Evolutionary conservation across 1,284 basidiomycete genomes (phyloP), one percentile per base, ranked within the genome.

Genomic region (Farysia itapuensis): DNA sequence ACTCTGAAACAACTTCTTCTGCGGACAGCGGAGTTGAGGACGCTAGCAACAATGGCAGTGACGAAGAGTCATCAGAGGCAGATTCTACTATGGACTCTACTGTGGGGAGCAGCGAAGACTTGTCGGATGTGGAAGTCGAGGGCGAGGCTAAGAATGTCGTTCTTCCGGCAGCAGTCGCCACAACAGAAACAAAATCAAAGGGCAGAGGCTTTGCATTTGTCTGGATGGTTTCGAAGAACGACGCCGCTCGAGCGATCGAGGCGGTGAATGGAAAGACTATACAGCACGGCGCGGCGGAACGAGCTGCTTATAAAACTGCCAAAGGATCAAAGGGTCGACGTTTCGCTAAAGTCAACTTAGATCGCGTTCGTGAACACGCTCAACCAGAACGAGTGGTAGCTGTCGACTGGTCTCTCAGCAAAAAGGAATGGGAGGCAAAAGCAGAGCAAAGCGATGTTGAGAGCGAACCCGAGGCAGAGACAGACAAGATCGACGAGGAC

Each of bases 321-420:
- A 59, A 67, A 31, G 86, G 88, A 70, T 87, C 88, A 77, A 84
- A 82, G 75, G 89, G 66, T 14, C 53, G 72, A 85, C 79, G 87
- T 84, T 74, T 79, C 81, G 65, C 79, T 78, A 70, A 83, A 80
- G 78, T 84, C 13, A 58, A 58, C 2, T 49, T 74, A 7, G 61
- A 69, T 23, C 39, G 33, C 11, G 68, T 67, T 2, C 57, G 56
- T 13, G 47, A 48, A 11, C 12, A 31, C 14, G 67, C 73, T 0
- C 70, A 72, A 24, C 65, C 72, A 19, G 86, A 84, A 63, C 81
- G 92, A 37, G 80, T 84, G 14, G 88, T 96, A 19, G 91, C 92
- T 5, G 94, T 98, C 25, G 93, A 97, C 79, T 97, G 92, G 90
- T 92, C 92, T 5, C 78, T 97, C 70, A 90, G 89, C 75, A 95